These are phyloP conservation scores for Clavaria fumosa DNA, from an alignment of 768 basidiomycete species.

Conservation along the genomic window DNA sequence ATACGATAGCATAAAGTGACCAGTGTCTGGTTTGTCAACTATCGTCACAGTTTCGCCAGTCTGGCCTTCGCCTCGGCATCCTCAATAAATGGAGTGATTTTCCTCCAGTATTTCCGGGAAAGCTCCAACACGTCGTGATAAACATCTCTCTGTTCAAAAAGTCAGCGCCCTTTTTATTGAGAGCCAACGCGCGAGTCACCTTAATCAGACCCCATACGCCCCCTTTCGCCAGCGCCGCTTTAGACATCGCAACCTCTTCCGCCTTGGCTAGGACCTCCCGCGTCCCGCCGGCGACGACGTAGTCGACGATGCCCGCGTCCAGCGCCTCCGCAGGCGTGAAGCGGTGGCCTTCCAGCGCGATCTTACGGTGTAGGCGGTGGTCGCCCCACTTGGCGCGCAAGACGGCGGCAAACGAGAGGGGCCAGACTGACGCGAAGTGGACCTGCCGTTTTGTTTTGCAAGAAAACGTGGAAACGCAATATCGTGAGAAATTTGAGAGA, in stretches of 20 bases:
- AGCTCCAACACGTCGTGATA: constrained; percentile 38
- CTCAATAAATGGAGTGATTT: constrained; percentile 23
- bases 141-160: constrained; percentile 29
- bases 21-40: too few species aligned
- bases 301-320: constrained; percentile 53
- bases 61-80: constrained; percentile 36
- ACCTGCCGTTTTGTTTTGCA: too few species aligned
- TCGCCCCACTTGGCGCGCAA: constrained; percentile 50
- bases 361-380: constrained; percentile 44
- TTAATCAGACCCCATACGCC: constrained; percentile 69
- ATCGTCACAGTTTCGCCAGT: too few species aligned
- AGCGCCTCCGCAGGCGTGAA: constrained; percentile 64
- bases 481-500: too few species aligned
- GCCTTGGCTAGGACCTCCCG: constrained; percentile 47
- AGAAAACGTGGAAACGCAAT: too few species aligned
- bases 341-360: constrained; percentile 66
- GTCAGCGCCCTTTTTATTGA: neutral
- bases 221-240: constrained; percentile 33
- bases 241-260: constrained; percentile 38
- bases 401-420: constrained; percentile 51
- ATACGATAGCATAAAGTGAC: too few species aligned
- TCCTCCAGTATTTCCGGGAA: constrained; percentile 24
- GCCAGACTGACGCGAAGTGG: constrained; percentile 73
- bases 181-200: constrained; percentile 19
- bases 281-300: constrained; percentile 47